Evolutionary conservation across 179 eudicot genomes (phyloP).

Genomic region (Beta macrorhiza): DNA sequence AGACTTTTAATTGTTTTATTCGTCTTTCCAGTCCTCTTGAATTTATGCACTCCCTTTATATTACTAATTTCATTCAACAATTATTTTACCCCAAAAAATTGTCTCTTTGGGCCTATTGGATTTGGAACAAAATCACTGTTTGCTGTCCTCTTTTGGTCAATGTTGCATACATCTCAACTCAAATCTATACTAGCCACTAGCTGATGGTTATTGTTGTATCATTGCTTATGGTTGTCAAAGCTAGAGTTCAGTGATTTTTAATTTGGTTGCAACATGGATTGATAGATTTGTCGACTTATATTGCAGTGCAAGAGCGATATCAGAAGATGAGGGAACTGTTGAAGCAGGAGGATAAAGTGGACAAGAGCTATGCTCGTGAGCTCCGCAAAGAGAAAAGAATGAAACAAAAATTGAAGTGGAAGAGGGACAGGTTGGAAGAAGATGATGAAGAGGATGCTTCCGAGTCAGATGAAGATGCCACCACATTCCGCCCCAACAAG

Average conservation of each 20-base stretch:
- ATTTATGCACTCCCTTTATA: not conserved
- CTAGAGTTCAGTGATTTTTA: not conserved
- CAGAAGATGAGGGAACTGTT: slow-evolving; percentile 50
- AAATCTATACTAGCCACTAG: not conserved
- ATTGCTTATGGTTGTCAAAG: not conserved
- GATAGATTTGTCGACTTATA: not conserved
- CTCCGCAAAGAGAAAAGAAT: slow-evolving; percentile 65
- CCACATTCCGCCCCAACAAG: slow-evolving; percentile 32
- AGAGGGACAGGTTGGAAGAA: slow-evolving; percentile 50
- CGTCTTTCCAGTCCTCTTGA: not conserved
- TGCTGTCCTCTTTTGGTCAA: not conserved
- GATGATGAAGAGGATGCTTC: slow-evolving; percentile 54
- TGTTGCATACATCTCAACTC: not conserved
- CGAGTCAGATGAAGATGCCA: slow-evolving; percentile 48
- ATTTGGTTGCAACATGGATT: not conserved
- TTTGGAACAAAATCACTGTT: not conserved
- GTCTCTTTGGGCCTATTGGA: not conserved
- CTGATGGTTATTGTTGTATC: not conserved
- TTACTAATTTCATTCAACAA: not conserved
- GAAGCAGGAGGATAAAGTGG: slow-evolving; percentile 61
- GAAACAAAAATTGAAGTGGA: slow-evolving; percentile 64
- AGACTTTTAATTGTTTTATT: no score
- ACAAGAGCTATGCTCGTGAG: slow-evolving; percentile 62
- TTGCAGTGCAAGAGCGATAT: slow-evolving; percentile 56
- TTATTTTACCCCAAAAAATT: no score